Conservation (phyloP, 1,284 basidiomycete species). For the Leccinum colubrinum region DNA sequence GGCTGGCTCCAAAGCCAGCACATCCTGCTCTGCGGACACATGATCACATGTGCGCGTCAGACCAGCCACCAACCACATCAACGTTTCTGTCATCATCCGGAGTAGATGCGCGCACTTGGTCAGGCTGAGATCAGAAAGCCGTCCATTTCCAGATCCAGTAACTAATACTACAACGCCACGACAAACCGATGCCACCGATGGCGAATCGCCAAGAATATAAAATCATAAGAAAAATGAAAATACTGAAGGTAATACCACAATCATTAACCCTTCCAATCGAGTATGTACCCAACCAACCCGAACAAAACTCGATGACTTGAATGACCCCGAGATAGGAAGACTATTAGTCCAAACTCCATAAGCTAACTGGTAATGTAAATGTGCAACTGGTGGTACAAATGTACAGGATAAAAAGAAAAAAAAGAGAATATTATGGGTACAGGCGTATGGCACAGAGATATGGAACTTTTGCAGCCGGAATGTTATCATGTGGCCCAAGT, state of each 20-base stretch:
- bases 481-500: slow-evolving; percentile 17
- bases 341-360: slow-evolving; percentile 35
- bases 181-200: slow-evolving; percentile 31
- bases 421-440: slow-evolving; percentile 33
- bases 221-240: slow-evolving; percentile 26
- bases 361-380: slow-evolving; percentile 35
- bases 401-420: slow-evolving; percentile 21
- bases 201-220: slow-evolving; percentile 33
- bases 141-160: slow-evolving; percentile 15
- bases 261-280: slow-evolving; percentile 32
- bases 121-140: neutral
- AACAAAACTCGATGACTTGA: slow-evolving; percentile 28
- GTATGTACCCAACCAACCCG: slow-evolving; percentile 27
- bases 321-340: slow-evolving; percentile 15
- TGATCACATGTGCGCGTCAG: neutral
- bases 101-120: neutral
- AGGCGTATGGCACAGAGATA: slow-evolving; percentile 33
- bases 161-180: slow-evolving; percentile 27
- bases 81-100: neutral
- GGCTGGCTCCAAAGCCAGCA: neutral
- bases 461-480: slow-evolving; percentile 17
- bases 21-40: neutral
- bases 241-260: slow-evolving; percentile 26
- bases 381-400: slow-evolving; percentile 35
- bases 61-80: neutral